A percentile compares a stretch with the other conserved stretches of the same genome.
These are phyloP conservation scores for Penicillium flavigenum DNA, from an alignment of 495 filamentous ascomycete genomes.

Conservation along the genomic window DNA sequence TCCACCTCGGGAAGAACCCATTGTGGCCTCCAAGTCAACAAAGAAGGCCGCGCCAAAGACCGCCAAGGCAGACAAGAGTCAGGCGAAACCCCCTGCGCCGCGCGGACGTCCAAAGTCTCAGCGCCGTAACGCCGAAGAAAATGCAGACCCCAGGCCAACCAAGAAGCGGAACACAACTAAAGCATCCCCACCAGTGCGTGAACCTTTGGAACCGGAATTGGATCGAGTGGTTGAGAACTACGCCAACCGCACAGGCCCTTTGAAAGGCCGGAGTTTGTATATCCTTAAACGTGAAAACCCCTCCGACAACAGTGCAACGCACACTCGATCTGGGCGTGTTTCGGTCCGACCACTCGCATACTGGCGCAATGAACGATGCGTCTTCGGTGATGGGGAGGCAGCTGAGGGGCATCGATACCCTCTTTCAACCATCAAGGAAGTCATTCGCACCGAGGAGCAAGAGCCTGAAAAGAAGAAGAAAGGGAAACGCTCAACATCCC, in stretches of 20 bases:
- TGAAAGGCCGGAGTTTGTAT: slow-evolving; percentile 61
- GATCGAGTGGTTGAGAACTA: slow-evolving; percentile 46
- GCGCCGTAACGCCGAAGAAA: slow-evolving; percentile 23
- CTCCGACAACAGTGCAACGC: slow-evolving; percentile 44
- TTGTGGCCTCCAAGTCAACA: slow-evolving; percentile 13
- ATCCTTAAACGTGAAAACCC: slow-evolving; percentile 70
- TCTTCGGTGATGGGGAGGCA: slow-evolving; percentile 61
- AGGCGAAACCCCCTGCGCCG: slow-evolving; percentile 27
- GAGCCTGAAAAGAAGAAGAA: slow-evolving; percentile 40
- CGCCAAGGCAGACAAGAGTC: slow-evolving; percentile 13
- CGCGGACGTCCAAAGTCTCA: slow-evolving; percentile 36
- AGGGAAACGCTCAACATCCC: slow-evolving; percentile 30
- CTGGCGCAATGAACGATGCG: slow-evolving; percentile 80
- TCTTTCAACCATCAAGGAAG: slow-evolving; percentile 66
- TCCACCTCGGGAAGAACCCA: slow-evolving; percentile 11
- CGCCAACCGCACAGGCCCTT: slow-evolving; percentile 43
- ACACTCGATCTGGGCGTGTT: slow-evolving; percentile 56
- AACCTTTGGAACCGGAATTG: slow-evolving; percentile 36
- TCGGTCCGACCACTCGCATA: slow-evolving; percentile 75
- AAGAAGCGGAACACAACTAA: slow-evolving; percentile 38
- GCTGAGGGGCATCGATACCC: slow-evolving; percentile 53
- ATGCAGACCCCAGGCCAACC: slow-evolving; percentile 27
- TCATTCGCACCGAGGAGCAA: slow-evolving; percentile 70
- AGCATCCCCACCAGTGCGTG: slow-evolving; percentile 14
- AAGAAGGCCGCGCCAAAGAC: slow-evolving; percentile 19